Conservation (phyloP, 1,139 yeast genomes). For the Yarrowia galli region DNA sequence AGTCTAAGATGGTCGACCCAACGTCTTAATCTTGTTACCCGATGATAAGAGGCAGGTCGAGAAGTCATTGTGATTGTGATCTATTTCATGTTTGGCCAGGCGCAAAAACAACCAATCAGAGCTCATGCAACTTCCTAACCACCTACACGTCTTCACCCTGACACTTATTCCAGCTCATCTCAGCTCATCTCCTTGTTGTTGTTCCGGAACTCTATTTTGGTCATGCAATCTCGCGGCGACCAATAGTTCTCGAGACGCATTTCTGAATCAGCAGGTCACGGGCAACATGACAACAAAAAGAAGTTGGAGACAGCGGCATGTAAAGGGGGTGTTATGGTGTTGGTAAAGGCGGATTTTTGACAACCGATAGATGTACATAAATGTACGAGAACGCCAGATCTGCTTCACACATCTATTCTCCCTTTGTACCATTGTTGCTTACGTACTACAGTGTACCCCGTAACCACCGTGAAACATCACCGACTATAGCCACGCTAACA, state of each 20-base stretch:
- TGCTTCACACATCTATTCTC: too few species aligned
- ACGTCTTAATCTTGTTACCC: not conserved
- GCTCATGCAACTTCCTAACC: too few species aligned
- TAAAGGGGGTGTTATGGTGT: not conserved
- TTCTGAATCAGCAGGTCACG: not conserved
- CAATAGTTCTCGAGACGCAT: constrained; percentile 5
- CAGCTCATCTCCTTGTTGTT: not conserved
- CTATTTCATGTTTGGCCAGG: too few species aligned
- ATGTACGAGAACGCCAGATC: not conserved
- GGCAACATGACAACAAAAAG: not conserved
- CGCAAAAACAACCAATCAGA: too few species aligned
- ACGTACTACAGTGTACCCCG: too few species aligned
- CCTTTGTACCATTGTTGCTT: too few species aligned
- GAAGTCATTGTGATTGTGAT: too few species aligned
- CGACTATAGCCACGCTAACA: too few species aligned
- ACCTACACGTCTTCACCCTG: too few species aligned
- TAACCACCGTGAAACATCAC: too few species aligned
- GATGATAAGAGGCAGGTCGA: not conserved
- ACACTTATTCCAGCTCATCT: not conserved
- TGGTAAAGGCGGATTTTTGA: not conserved
- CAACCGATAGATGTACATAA: not conserved
- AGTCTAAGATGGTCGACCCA: too few species aligned
- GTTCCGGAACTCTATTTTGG: constrained; percentile 6
- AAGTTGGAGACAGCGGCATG: too few species aligned
- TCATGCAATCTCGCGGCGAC: not conserved